These are phyloP conservation scores for Entelexis sorbosivorans DNA, from an alignment of 1,139 yeast species.

Conservation along the genomic window DNA sequence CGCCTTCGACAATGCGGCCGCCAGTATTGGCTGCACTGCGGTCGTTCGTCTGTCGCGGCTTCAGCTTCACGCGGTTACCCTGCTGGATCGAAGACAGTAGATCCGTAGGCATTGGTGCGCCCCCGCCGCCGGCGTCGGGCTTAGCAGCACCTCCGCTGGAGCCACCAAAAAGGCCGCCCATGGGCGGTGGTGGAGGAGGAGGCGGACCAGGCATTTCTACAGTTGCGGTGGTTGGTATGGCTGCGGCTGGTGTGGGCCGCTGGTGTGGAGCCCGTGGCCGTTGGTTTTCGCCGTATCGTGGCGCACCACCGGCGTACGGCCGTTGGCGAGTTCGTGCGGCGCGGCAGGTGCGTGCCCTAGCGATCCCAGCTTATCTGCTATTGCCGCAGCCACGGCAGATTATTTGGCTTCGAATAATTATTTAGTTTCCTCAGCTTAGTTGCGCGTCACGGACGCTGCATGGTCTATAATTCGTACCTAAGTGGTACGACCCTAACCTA, in stretches of 20 bases:
- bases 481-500: slow-evolving; percentile 1
- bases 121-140: slow-evolving; percentile 15
- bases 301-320: not conserved
- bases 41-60: slow-evolving; percentile 68
- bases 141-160: slow-evolving; percentile 3
- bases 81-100: slow-evolving; percentile 76
- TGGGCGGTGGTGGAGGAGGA: slow-evolving; percentile 23
- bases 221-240: not conserved
- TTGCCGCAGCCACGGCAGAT: no score
- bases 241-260: not conserved
- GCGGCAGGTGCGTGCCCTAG: no score
- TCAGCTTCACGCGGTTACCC: slow-evolving; percentile 47
- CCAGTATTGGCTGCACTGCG: slow-evolving; percentile 47
- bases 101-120: slow-evolving; percentile 36
- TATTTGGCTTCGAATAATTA: no score
- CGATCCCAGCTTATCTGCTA: no score
- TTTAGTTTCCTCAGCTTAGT: no score
- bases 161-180: slow-evolving; percentile 14
- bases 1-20: slow-evolving; percentile 31
- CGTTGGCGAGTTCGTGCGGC: not conserved
- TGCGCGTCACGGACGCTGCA: no score
- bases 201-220: slow-evolving; percentile 19
- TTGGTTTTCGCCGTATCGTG: not conserved
- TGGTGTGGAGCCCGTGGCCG: not conserved
- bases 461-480: no score